These are phyloP conservation scores for Platanthera zijinensis DNA, from an alignment of 106 monocot genomes.

Conservation along the genomic window DNA sequence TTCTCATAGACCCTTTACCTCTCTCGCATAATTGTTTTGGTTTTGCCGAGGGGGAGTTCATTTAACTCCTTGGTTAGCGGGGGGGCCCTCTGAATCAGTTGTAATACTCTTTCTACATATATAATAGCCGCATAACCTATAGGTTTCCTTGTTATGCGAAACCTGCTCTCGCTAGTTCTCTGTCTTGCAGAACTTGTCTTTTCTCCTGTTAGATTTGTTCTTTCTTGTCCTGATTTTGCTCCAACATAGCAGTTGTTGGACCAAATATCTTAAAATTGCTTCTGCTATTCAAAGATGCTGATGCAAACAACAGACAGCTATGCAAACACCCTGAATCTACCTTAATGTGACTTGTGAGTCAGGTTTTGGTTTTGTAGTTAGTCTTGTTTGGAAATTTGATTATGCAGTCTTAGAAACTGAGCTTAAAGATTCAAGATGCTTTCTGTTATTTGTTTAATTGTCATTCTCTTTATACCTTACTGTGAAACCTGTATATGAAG, in stretches of 20 bases:
- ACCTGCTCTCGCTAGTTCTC: too few relatives aligned
- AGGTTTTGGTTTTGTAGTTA: constrained; percentile 1
- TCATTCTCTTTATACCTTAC: background rate
- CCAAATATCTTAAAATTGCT: background rate
- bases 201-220: too few relatives aligned
- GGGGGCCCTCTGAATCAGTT: too few relatives aligned
- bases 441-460: background rate
- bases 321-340: background rate
- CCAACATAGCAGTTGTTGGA: background rate
- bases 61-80: too few relatives aligned
- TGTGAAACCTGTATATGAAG: background rate
- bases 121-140: too few relatives aligned
- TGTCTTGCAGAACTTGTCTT: too few relatives aligned
- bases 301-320: background rate
- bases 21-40: too few relatives aligned
- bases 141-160: too few relatives aligned
- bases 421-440: background rate
- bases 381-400: background rate
- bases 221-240: too few relatives aligned
- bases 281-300: background rate
- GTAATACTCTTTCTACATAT: too few relatives aligned
- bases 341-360: background rate
- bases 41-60: too few relatives aligned
- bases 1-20: too few relatives aligned
- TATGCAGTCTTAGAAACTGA: background rate